phyloP scores from a whole-genome alignment of 257 asterid species.

The Rubia yunnanensis region DNA sequence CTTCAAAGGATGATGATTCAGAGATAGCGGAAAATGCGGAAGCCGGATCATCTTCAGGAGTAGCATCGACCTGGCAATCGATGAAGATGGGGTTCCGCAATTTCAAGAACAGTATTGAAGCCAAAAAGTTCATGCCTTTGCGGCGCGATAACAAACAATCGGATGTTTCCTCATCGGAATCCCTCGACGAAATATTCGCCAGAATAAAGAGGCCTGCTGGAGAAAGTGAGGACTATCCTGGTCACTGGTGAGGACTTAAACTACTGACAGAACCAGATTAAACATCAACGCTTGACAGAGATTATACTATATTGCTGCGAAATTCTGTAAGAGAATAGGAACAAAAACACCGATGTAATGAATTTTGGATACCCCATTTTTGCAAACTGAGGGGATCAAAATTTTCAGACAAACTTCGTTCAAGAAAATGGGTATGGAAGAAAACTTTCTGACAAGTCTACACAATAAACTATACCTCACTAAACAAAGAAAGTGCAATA shows the following conservation, averaged over 20 bases:
- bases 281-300: too few relatives aligned
- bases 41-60: conserved; percentile 27
- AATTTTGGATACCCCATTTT: neutral
- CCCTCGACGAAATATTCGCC: conserved; percentile 58
- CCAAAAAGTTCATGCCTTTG: conserved; percentile 42
- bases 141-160: conserved; percentile 26
- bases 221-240: conserved; percentile 18
- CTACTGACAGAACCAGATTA: too few relatives aligned
- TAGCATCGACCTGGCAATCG: conserved; percentile 52
- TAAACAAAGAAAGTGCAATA: neutral
- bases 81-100: conserved; percentile 46
- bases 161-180: conserved; percentile 35
- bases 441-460: neutral
- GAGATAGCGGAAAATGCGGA: conserved; percentile 10
- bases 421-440: neutral
- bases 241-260: conserved; percentile 11
- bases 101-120: conserved; percentile 47
- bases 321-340: neutral
- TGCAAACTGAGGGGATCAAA: neutral
- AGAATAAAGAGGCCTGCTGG: conserved; percentile 37
- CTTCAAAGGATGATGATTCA: conserved; percentile 8
- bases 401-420: neutral
- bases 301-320: too few relatives aligned
- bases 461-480: neutral
- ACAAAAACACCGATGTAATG: neutral